Base-by-base conservation (phyloP, 148 eudicot genomes). In the Limonium bicolor region DNA sequence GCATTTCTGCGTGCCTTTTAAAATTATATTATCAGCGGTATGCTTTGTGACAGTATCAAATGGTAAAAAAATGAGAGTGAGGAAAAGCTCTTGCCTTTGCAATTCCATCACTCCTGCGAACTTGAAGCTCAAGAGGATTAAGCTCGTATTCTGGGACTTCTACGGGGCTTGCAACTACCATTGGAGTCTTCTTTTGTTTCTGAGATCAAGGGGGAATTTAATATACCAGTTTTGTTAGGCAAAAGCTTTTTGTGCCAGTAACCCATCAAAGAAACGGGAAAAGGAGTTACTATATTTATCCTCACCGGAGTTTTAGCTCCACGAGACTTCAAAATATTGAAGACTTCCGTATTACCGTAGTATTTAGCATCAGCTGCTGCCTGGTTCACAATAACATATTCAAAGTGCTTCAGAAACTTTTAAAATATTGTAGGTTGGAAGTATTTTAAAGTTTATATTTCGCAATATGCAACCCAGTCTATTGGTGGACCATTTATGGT, bases 111-210 rank as follows among this genome's bases (percentile, higher is more conserved):
- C 72, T 66, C 58, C 72, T 85, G 48, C 99, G 99, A 59, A 92
- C 73, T 60, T 92, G 95, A 64, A 92, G 83, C 58, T 85, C 99
- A 47, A 73, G 58, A 14, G 95, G 99, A 69, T 92, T 92, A 51
- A 92, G 99, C 74, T 92, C 99, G 42, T 92, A 92, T 62, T 92
- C 99, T 12, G 99, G 99, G 35, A 92, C 95, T 62, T 92, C 86
- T 58, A 80, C 76, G 38, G 94, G 94, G 76, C 81, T 85, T 41
- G 95, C 80, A 60, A 92, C 99, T 32, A 72, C 42, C 99, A 92
- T 92, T 2, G 95, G 95, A 24, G 99, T 92, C 57, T 71, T 92
- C 64, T 78, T 71, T 41, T 64, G 67, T 85, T 85, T 92, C 99
- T 92, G 64, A 44, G 32, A 72, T 62, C 15, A 51, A 1, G 20